These are phyloP conservation scores for Pseudocercospora pini-densiflorae DNA, from an alignment of 2,329 filamentous ascomycete genomes.

Conservation along the genomic window DNA sequence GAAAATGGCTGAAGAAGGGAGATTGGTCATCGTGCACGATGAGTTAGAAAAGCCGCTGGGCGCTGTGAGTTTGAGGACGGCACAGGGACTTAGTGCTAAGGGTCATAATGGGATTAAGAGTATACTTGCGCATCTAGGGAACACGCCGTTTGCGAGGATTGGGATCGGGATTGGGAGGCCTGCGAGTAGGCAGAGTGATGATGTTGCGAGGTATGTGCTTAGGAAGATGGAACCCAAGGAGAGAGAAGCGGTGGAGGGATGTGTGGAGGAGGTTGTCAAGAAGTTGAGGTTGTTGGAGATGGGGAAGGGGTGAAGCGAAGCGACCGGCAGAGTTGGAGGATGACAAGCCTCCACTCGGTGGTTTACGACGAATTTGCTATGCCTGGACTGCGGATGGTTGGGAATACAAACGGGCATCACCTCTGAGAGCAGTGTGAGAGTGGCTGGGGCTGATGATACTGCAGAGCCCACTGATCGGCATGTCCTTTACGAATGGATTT, in stretches of 20 bases:
- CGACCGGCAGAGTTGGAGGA: too few relatives aligned
- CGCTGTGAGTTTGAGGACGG: slow-evolving; percentile 61
- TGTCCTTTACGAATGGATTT: too few relatives aligned
- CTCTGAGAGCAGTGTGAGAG: too few relatives aligned
- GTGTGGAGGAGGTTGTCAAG: slow-evolving; percentile 39
- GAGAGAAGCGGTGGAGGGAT: slow-evolving; percentile 41
- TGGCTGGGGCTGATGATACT: too few relatives aligned
- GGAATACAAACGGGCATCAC: too few relatives aligned
- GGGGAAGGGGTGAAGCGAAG: slow-evolving; percentile 15
- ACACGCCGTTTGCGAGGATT: slow-evolving; percentile 73
- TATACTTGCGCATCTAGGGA: slow-evolving; percentile 72
- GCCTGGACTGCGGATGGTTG: too few relatives aligned
- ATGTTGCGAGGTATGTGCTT: slow-evolving; percentile 79
- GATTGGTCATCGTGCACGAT: slow-evolving; percentile 82
- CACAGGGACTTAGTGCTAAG: slow-evolving; percentile 56
- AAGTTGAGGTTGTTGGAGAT: slow-evolving; percentile 44
- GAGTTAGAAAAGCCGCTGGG: slow-evolving; percentile 79
- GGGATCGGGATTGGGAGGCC: slow-evolving; percentile 90
- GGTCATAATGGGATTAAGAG: slow-evolving; percentile 55
- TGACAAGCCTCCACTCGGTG: neutral
- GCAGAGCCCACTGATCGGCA: too few relatives aligned
- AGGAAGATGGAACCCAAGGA: slow-evolving; percentile 64
- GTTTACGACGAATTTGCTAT: too few relatives aligned
- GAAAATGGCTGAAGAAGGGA: slow-evolving; percentile 42
- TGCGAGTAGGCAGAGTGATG: slow-evolving; percentile 64